Base-by-base conservation (phyloP, 2,329 filamentous ascomycete species). In the Claviceps sp. region DNA sequence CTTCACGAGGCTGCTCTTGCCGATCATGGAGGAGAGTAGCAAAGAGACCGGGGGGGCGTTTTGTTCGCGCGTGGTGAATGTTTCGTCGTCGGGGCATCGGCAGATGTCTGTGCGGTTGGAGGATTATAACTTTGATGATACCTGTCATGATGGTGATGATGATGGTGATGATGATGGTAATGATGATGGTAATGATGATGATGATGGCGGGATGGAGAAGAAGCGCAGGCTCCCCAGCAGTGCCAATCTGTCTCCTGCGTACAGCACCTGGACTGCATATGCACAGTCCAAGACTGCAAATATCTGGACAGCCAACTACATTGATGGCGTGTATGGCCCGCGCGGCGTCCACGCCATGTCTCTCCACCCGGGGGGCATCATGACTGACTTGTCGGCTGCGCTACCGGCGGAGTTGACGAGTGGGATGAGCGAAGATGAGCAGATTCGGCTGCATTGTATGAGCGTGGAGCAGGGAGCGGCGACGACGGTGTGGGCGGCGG, bases 271-370 rank as follows among this genome's bases (percentile, higher is more conserved):
- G 57, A 49, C 52, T 3, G 64, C 70, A 1, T 79, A 79, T 56
- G 68, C 63, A 0, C 69, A 75, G 55, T 63, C 66, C 50, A 80
- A 79, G 58, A 66, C 68, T 2, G 74, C 76, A 16, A 75, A 73
- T 56, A 66, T 77, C 34, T 73, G 67, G 53, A 70, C 73, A 55
- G 69, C 74, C 20, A 75, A 72, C 56, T 66, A 74, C 51, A 66
- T 78, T 29, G 73, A 77, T 39, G 67, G 74, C 5, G 65, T 64
- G 0, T 77, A 74, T 55, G 71, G 68, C 5, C 44, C 60, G 1
- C 56, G 60, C 5, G 68, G 70, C 20, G 53, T 78, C 0, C 72
- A 73, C 50, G 72, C 64, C 1, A 7, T 44, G 17, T 51, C 48
- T 14, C 16, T 59, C 6, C 70, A 75, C 50, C 76, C 75, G 0